Conservation (phyloP, 768 basidiomycete species). For the Paxillus ammoniavirescens region DNA sequence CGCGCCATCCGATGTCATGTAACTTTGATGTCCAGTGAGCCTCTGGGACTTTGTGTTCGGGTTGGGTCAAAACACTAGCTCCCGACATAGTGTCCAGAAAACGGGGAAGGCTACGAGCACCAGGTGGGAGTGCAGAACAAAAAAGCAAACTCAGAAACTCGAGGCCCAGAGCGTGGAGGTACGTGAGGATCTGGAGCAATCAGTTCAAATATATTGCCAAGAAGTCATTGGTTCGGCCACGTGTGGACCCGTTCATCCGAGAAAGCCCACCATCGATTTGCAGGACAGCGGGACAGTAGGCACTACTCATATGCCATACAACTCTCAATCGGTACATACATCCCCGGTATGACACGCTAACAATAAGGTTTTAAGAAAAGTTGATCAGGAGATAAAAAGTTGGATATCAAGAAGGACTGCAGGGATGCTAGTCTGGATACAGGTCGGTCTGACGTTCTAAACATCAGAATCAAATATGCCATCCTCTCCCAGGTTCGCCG, state of each 20-base stretch:
- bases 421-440: neutral
- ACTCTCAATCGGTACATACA: neutral
- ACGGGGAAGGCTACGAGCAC: neutral
- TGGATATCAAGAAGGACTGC: neutral
- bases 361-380: neutral
- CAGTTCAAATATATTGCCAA: no score
- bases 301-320: neutral
- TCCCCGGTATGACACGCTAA: neutral
- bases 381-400: neutral
- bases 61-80: neutral
- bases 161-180: neutral
- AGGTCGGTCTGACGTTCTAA: conserved; percentile 9
- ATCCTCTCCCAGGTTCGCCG: conserved; percentile 28
- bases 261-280: neutral
- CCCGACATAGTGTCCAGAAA: conserved; percentile 14
- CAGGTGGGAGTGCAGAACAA: neutral
- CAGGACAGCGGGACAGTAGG: neutral
- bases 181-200: neutral
- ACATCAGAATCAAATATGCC: conserved; percentile 30
- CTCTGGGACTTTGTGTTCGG: neutral
- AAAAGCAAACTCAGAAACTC: neutral
- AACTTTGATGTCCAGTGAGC: conserved; percentile 20
- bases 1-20: conserved; percentile 22
- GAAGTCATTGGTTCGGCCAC: neutral
- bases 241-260: neutral